Percentiles rank a stretch among this genome's conserved stretches.
phyloP scores from a whole-genome alignment of 139 green algal genomes.

The Deuterostichococcus epilithicus region DNA sequence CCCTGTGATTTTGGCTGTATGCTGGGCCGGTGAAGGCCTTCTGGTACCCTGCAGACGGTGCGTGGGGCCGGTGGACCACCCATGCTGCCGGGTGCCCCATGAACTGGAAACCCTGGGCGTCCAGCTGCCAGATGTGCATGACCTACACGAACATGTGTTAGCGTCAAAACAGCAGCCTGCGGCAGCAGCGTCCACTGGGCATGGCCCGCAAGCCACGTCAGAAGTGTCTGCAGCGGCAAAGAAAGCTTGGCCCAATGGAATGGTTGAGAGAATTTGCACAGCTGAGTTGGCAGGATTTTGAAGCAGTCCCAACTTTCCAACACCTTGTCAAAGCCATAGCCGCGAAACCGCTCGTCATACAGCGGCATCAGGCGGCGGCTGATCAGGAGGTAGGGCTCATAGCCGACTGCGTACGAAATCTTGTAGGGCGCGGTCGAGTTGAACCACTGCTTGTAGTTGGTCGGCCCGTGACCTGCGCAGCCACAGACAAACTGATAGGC shows the following conservation, averaged over 20 bases:
- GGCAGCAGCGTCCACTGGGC: not conserved
- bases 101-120: constrained; percentile 19
- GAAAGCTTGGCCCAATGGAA: not conserved
- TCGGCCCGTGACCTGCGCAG: constrained; percentile 8
- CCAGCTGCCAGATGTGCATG: constrained; percentile 20
- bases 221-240: not conserved
- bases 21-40: constrained; percentile 27
- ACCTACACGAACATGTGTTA: not conserved
- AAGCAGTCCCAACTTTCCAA: not conserved
- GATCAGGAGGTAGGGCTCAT: constrained; percentile 40
- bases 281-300: not conserved
- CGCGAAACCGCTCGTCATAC: constrained; percentile 50
- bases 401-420: constrained; percentile 31
- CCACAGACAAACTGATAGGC: too few species aligned
- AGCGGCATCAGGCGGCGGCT: constrained; percentile 28
- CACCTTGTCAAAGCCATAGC: constrained; percentile 39
- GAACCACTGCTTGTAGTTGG: constrained; percentile 29
- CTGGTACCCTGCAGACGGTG: constrained; percentile 26
- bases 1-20: constrained; percentile 25
- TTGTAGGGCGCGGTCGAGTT: constrained; percentile 15
- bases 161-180: not conserved
- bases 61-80: constrained; percentile 48
- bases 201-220: not conserved
- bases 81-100: constrained; percentile 41
- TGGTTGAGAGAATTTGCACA: not conserved